These are phyloP conservation scores for Cladophialophora carrionii DNA, from an alignment of 2,329 filamentous ascomycete species.

Conservation along the genomic window DNA sequence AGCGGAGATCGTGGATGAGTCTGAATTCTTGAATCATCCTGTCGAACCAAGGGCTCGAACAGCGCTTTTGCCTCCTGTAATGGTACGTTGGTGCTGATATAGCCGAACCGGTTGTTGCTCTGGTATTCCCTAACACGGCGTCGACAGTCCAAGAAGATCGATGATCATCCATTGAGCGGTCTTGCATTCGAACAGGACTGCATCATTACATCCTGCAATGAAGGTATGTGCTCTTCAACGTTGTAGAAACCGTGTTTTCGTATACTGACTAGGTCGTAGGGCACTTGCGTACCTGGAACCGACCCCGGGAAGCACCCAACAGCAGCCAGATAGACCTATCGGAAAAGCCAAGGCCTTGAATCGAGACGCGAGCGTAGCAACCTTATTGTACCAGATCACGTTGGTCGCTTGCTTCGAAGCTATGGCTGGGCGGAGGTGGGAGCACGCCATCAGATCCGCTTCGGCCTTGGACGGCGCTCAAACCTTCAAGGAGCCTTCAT, in stretches of 20 bases:
- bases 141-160: conserved; percentile 75
- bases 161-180: conserved; percentile 85
- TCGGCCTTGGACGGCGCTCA: neutral
- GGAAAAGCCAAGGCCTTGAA: conserved; percentile 21
- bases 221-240: conserved; percentile 63
- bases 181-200: conserved; percentile 90
- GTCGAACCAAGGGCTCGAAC: conserved; percentile 84
- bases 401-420: neutral
- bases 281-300: conserved; percentile 74
- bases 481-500: neutral
- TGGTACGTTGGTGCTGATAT: conserved; percentile 60
- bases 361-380: neutral
- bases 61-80: conserved; percentile 84
- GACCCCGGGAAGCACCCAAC: conserved; percentile 57
- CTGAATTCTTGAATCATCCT: conserved; percentile 69
- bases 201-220: conserved; percentile 89
- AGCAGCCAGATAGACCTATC: conserved; percentile 42
- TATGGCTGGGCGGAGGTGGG: neutral
- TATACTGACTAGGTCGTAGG: conserved; percentile 52
- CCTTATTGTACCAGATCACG: neutral
- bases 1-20: conserved; percentile 54
- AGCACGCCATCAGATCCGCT: neutral
- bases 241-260: conserved; percentile 33
- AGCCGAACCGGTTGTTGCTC: conserved; percentile 2
- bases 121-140: conserved; percentile 21